Conservation (phyloP, 2,329 filamentous ascomycete species). For the Pseudogymnoascus sp. region DNA sequence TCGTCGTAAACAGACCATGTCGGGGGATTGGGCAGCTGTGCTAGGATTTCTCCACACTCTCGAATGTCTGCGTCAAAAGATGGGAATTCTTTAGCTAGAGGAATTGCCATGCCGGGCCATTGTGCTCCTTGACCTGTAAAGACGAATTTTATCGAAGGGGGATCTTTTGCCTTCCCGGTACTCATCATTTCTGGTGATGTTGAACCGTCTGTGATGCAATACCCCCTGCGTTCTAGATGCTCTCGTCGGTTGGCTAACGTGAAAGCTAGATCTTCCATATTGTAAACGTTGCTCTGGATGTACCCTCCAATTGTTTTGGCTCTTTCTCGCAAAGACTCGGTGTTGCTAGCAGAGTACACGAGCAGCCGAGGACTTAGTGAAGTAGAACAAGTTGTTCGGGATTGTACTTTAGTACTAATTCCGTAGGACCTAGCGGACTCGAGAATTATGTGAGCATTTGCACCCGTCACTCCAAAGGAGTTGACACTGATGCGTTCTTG, state of each 20-base stretch:
- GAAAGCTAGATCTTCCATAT: conserved; percentile 12
- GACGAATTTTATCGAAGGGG: conserved; percentile 2
- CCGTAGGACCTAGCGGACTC: background rate
- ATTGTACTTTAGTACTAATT: background rate
- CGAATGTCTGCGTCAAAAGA: background rate
- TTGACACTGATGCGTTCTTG: conserved; percentile 17
- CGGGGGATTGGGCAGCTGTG: background rate
- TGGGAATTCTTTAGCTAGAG: conserved; percentile 14
- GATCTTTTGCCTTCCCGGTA: background rate
- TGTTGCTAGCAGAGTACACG: background rate
- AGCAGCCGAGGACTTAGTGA: background rate
- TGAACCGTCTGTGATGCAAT: conserved; percentile 10
- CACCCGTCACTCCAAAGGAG: conserved; percentile 37
- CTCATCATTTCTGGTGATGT: background rate
- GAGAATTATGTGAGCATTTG: conserved; percentile 38
- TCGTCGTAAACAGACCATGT: background rate
- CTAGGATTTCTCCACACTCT: background rate
- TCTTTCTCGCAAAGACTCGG: background rate
- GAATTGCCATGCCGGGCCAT: conserved; percentile 20
- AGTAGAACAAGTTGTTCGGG: background rate
- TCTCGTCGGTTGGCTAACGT: conserved; percentile 11
- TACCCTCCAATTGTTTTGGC: background rate
- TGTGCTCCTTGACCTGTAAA: conserved; percentile 25
- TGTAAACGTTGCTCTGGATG: background rate
- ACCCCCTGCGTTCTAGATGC: conserved; percentile 5